These are phyloP conservation scores for Somion occarium DNA, from an alignment of 1,284 basidiomycete genomes.

Conservation along the genomic window DNA sequence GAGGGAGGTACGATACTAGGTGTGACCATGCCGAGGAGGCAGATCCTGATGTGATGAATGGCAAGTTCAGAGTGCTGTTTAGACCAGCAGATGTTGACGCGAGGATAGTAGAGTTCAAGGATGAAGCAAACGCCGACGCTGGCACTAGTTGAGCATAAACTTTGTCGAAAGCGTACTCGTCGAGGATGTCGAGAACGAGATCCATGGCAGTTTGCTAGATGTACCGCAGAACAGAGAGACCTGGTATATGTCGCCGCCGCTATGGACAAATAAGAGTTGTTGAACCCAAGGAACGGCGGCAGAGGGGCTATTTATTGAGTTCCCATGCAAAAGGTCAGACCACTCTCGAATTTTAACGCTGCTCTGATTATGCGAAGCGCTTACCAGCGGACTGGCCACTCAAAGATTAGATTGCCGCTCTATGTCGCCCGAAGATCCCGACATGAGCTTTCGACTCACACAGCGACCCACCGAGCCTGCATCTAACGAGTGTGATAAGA, in stretches of 20 bases:
- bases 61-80: constrained; percentile 29
- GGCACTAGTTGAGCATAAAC: constrained; percentile 77
- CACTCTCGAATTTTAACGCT: constrained; percentile 5
- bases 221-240: background rate
- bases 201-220: constrained; percentile 57
- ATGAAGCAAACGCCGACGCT: constrained; percentile 47
- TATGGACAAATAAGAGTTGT: constrained; percentile 1
- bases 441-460: background rate
- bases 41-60: constrained; percentile 26
- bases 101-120: constrained; percentile 22
- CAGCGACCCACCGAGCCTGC: too few relatives aligned
- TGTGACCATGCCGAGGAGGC: constrained; percentile 42
- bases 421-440: background rate
- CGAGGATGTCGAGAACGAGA: constrained; percentile 67
- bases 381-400: background rate
- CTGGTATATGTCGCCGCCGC: background rate
- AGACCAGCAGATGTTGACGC: constrained; percentile 25
- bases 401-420: constrained; percentile 3
- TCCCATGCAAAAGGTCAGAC: constrained; percentile 1
- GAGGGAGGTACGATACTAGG: constrained; percentile 53
- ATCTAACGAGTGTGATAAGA: too few relatives aligned
- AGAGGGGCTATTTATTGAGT: constrained; percentile 3
- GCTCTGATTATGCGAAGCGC: background rate
- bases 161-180: constrained; percentile 76
- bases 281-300: background rate